Percentiles rank a stretch among this genome's conserved stretches.
Evolutionary conservation across 331 rosid species (phyloP).

Genomic region (Rosa hybrid): DNA sequence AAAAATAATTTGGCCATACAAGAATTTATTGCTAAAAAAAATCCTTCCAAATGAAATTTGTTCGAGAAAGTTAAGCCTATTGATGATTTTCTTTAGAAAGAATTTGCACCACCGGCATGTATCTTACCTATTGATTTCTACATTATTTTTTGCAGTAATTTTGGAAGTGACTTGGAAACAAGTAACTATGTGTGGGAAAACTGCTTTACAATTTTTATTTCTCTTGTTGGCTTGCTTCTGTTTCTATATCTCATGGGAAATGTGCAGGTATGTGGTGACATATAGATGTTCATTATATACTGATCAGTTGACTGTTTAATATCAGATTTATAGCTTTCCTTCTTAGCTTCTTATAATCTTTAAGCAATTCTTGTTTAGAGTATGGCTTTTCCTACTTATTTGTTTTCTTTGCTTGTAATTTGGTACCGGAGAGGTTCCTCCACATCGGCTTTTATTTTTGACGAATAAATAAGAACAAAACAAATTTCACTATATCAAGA

Average conservation of each 20-base stretch:
- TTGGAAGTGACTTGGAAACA: neutral
- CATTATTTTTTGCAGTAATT: neutral
- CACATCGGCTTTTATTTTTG: no score
- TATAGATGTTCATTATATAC: neutral
- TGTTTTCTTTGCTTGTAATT: neutral
- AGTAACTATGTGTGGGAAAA: slow-evolving; percentile 1
- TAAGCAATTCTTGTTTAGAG: neutral
- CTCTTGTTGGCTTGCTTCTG: neutral
- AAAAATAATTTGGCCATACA: no score
- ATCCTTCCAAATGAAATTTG: no score
- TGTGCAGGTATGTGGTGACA: neutral
- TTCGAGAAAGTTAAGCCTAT: no score
- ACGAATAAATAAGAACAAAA: no score
- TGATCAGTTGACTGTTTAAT: neutral
- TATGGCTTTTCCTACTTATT: neutral
- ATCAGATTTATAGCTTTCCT: neutral
- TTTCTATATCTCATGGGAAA: slow-evolving; percentile 1
- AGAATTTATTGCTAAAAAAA: no score
- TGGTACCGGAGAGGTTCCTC: neutral
- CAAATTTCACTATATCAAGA: no score
- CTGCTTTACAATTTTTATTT: neutral
- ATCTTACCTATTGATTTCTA: neutral
- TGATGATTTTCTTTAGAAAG: neutral
- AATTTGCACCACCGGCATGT: neutral
- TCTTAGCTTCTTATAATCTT: neutral